Conservation (phyloP, 148 eudicot genomes). For the Cornus controversa region DNA sequence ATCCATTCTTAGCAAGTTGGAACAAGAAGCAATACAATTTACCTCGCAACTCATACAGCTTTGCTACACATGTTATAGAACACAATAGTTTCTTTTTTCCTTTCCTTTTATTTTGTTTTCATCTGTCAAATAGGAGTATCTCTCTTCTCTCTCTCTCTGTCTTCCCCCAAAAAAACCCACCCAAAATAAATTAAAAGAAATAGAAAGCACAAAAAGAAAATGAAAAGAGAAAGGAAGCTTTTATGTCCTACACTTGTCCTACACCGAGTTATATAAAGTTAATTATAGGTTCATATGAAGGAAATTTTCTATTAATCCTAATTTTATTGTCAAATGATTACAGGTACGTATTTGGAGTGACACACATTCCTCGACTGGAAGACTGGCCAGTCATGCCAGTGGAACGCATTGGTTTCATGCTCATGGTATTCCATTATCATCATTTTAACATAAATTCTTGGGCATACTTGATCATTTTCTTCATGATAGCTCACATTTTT, state of each 20-base stretch:
- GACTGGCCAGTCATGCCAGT: constrained; percentile 99
- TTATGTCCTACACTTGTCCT: too few relatives aligned
- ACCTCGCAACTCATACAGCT: too few relatives aligned
- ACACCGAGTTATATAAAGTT: too few relatives aligned
- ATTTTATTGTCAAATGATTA: constrained; percentile 7
- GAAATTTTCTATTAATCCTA: not conserved
- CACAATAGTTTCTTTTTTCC: not conserved
- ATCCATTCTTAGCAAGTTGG: not conserved
- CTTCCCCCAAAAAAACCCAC: too few relatives aligned
- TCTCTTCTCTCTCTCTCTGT: too few relatives aligned
- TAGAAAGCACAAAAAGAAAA: too few relatives aligned
- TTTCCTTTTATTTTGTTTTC: too few relatives aligned
- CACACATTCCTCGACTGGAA: constrained; percentile 92
- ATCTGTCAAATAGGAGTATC: too few relatives aligned
- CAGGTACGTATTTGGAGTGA: constrained; percentile 94
- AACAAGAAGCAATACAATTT: not conserved
- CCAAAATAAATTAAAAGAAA: too few relatives aligned
- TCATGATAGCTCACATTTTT: not conserved
- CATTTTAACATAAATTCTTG: not conserved
- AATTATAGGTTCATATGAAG: not conserved
- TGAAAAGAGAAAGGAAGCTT: not conserved
- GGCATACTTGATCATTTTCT: not conserved
- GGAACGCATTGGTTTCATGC: constrained; percentile 85
- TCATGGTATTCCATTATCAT: constrained; percentile 53
- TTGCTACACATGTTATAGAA: not conserved